These are phyloP conservation scores for Fusarium neocosmosporiellum DNA, from an alignment of 2,329 filamentous ascomycete genomes.

Conservation along the genomic window DNA sequence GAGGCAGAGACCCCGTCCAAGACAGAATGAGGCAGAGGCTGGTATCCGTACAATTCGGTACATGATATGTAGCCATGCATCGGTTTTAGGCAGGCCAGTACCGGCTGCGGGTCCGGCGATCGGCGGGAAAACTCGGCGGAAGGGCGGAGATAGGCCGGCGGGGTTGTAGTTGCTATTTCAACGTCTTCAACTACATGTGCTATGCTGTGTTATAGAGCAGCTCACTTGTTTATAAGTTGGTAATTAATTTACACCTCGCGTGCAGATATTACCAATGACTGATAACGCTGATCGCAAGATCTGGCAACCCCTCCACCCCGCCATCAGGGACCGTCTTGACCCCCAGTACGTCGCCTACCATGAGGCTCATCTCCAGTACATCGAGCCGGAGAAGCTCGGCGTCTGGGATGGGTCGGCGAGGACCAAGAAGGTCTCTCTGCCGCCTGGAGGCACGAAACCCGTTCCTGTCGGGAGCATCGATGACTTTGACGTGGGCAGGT, in stretches of 20 bases:
- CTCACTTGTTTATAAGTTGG: background rate
- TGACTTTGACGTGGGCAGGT: slow-evolving; percentile 44
- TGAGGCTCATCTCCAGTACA: slow-evolving; percentile 51
- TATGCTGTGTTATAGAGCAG: background rate
- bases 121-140: background rate
- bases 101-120: background rate
- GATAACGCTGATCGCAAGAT: slow-evolving; percentile 22
- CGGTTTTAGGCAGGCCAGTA: background rate
- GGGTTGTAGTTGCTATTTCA: background rate
- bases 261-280: slow-evolving; percentile 1
- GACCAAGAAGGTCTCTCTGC: slow-evolving; percentile 38
- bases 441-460: slow-evolving; percentile 39
- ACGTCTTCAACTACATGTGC: background rate
- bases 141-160: background rate
- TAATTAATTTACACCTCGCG: background rate
- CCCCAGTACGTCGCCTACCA: slow-evolving; percentile 54
- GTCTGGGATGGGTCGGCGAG: slow-evolving; percentile 49
- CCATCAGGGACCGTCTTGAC: slow-evolving; percentile 48
- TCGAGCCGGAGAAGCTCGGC: slow-evolving; percentile 47
- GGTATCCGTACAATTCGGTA: slow-evolving; percentile 1
- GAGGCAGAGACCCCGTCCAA: background rate
- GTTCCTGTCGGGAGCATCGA: slow-evolving; percentile 43
- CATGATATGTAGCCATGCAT: slow-evolving; percentile 1
- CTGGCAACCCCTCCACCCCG: slow-evolving; percentile 50
- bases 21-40: background rate